Conservation (phyloP, 2,329 filamentous ascomycete species). For the Colletotrichum tanaceti region DNA sequence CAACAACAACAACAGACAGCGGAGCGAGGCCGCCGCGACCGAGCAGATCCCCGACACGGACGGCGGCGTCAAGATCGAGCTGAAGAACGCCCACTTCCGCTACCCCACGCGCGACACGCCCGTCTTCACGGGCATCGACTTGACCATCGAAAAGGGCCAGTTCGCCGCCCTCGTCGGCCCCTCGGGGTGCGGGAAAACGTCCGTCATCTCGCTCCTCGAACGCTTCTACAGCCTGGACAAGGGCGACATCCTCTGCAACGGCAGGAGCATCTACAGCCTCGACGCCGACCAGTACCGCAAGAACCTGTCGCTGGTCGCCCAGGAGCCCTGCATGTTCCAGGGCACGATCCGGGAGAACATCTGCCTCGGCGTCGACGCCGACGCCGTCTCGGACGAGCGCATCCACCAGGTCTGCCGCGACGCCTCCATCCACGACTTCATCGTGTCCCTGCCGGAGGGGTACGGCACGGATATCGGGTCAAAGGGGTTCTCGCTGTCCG, state of each 20-base stretch:
- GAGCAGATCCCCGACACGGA: constrained; percentile 57
- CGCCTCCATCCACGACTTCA: constrained; percentile 78
- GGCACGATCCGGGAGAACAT: constrained; percentile 75
- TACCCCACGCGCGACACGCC: constrained; percentile 68
- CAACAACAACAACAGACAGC: constrained; percentile 53
- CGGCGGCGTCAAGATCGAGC: constrained; percentile 66
- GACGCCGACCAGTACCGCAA: constrained; percentile 73
- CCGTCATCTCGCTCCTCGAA: constrained; percentile 73
- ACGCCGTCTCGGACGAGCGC: constrained; percentile 62
- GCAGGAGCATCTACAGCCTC: constrained; percentile 66
- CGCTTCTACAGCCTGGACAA: constrained; percentile 77
- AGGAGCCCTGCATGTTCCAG: constrained; percentile 79
- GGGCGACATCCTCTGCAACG: constrained; percentile 74
- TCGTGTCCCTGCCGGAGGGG: constrained; percentile 73
- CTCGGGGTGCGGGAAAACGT: constrained; percentile 79
- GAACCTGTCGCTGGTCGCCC: constrained; percentile 76
- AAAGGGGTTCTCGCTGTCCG: constrained; percentile 73
- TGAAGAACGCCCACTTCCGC: constrained; percentile 67
- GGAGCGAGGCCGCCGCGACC: constrained; percentile 45
- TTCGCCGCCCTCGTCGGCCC: constrained; percentile 78
- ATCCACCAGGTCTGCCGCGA: constrained; percentile 66
- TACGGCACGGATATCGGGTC: constrained; percentile 76
- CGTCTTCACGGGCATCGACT: constrained; percentile 70
- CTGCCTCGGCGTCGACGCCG: constrained; percentile 69
- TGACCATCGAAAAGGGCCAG: constrained; percentile 75